A percentile compares a stretch with the other conserved stretches of the same genome.
phyloP scores from a whole-genome alignment of 345 rosid species.

The Abelmoschus esculentus region DNA sequence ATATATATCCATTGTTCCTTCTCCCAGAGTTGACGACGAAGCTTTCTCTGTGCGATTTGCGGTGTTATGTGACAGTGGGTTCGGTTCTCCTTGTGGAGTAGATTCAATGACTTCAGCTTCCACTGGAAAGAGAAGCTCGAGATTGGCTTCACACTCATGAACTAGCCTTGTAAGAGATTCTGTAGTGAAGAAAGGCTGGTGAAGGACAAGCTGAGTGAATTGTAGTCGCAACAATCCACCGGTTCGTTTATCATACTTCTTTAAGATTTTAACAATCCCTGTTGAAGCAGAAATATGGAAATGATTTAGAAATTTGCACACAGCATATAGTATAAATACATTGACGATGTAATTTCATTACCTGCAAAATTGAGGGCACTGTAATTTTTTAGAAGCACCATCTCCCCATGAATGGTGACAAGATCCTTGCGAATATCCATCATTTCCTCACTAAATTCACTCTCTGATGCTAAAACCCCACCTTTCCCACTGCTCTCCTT shows the following conservation, averaged over 20 bases:
- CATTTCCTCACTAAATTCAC: constrained; percentile 80
- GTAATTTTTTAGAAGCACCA: constrained; percentile 89
- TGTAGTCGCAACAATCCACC: constrained; percentile 73
- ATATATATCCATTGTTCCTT: constrained; percentile 60
- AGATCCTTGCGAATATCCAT: constrained; percentile 90
- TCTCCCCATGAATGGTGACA: constrained; percentile 86
- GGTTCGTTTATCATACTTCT: constrained; percentile 86
- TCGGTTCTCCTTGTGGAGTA: constrained; percentile 15
- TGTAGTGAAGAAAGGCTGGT: constrained; percentile 74
- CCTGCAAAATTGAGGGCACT: constrained; percentile 94
- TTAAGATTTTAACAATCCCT: constrained; percentile 83
- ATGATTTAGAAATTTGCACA: constrained; percentile 8
- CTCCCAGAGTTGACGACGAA: constrained; percentile 42
- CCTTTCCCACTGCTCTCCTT: constrained; percentile 45
- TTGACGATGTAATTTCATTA: constrained; percentile 8
- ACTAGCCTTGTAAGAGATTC: constrained; percentile 85
- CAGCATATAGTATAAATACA: background rate
- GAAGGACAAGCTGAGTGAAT: constrained; percentile 70
- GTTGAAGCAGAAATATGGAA: constrained; percentile 6
- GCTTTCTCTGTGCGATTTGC: constrained; percentile 31
- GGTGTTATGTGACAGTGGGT: constrained; percentile 15
- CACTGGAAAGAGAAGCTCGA: constrained; percentile 78
- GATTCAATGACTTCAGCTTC: constrained; percentile 83
- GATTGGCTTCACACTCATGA: constrained; percentile 77
- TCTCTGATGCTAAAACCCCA: constrained; percentile 50